Conservation (phyloP, 2,329 filamentous ascomycete genomes). For the Cryphonectria japonica region DNA sequence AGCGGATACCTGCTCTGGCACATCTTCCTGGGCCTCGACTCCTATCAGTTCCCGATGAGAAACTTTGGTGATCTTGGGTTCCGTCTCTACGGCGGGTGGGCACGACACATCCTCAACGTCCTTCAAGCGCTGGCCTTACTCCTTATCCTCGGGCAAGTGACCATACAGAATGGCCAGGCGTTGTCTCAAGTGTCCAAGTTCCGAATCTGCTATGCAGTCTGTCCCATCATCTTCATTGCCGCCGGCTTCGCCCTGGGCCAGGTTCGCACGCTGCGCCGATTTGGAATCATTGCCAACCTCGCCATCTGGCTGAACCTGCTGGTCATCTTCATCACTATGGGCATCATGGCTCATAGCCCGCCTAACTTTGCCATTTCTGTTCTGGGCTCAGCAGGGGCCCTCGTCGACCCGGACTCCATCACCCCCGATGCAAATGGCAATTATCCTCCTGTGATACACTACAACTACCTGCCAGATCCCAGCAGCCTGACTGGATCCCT, state of each 20-base stretch:
- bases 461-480: constrained; percentile 46
- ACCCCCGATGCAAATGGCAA: constrained; percentile 39
- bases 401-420: constrained; percentile 36
- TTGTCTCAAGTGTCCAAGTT: constrained; percentile 56
- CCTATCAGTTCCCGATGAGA: constrained; percentile 48
- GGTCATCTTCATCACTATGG: constrained; percentile 60
- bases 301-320: constrained; percentile 60
- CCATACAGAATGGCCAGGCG: constrained; percentile 57
- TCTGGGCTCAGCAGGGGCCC: constrained; percentile 36
- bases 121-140: constrained; percentile 52
- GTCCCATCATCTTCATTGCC: constrained; percentile 53
- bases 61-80: constrained; percentile 54
- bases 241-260: constrained; percentile 58
- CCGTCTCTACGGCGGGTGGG: constrained; percentile 48
- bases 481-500: constrained; percentile 49
- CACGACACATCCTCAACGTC: constrained; percentile 51
- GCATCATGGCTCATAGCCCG: constrained; percentile 50
- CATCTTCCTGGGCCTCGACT: constrained; percentile 49
- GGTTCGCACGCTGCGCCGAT: constrained; percentile 57
- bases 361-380: constrained; percentile 50
- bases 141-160: constrained; percentile 55
- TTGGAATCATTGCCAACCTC: constrained; percentile 58
- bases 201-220: constrained; percentile 56
- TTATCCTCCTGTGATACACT: constrained; percentile 43
- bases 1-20: constrained; percentile 51